Base-by-base conservation (phyloP, 2,329 filamentous ascomycete genomes). In the Trichoderma lentiforme region DNA sequence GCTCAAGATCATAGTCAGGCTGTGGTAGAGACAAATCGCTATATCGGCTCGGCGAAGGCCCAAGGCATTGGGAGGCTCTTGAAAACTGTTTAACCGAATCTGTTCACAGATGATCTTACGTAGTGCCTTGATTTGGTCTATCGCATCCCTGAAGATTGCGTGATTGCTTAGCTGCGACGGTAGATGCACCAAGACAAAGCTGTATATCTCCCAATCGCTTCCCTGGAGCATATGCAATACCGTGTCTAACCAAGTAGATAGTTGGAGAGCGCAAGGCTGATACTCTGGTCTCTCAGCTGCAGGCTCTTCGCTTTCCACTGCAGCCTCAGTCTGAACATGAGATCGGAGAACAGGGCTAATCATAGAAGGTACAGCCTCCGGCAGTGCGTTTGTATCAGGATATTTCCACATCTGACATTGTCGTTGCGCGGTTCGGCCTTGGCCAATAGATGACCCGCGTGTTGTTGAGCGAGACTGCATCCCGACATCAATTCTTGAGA, bases 161-260 rank as follows among this genome's bases (percentile, higher is more conserved):
- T 96, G 94, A 76, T 99, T 99, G 80, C 91, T 93, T 26, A 99
- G 86, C 77, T 98, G 95, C 32, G 93, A 92, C 1, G 94, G 93
- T 11, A 98, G 84, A 80, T 97, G 93, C 6, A 94, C 92, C 34
- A 99, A 85, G 21, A 95, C 88, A 79, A 95, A 98, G 81, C 93
- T 95, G 84, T 97, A 97, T 1, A 97, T 85, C 79, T 98, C 94
- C 95, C 95, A 98, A 73, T 96, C 91, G 26, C 89, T 88, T 53
- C 91, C 92, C 70, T 90, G 87, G 57, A 97, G 83, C n/a, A 96
- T 83, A n/a, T 86, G 86, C 30, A 93, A 88, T 47, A 97, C 85
- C 12, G 90, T 86, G 74, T 95, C 92, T n/a, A 97, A 85, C 92
- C 94, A 97, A 53, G 86, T 81, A 15, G 86, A 85, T 61, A 92